A percentile compares a stretch with the other conserved stretches of the same genome.
Evolutionary conservation across 1,284 basidiomycete genomes (phyloP).

Genomic region (Marasmius oreades): DNA sequence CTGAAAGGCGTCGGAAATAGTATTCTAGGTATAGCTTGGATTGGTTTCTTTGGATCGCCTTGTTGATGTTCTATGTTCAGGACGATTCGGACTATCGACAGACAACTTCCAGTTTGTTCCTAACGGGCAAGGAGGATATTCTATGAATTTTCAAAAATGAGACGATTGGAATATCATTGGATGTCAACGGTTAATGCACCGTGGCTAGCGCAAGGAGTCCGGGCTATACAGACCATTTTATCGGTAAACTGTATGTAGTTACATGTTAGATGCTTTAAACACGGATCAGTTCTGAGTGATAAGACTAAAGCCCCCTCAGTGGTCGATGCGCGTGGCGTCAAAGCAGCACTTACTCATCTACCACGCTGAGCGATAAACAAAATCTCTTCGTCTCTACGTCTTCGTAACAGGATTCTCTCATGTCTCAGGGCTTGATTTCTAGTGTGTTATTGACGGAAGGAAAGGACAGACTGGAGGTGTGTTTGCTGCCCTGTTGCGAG

Average conservation of each 20-base stretch:
- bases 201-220: no score
- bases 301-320: no score
- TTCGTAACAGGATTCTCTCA: background rate
- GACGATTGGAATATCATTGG: no score
- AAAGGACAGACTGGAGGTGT: slow-evolving; percentile 1
- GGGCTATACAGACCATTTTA: background rate
- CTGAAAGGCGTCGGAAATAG: slow-evolving; percentile 91
- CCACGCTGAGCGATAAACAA: background rate
- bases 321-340: background rate
- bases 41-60: background rate
- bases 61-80: slow-evolving; percentile 31
- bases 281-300: background rate
- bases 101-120: slow-evolving; percentile 95
- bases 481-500: background rate
- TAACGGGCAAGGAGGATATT: slow-evolving; percentile 91
- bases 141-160: slow-evolving; percentile 72
- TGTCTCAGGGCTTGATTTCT: background rate
- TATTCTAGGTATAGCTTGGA: slow-evolving; percentile 67
- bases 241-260: no score
- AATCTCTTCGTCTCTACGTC: background rate
- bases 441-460: background rate
- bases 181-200: no score
- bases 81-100: slow-evolving; percentile 84
- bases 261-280: background rate
- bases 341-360: no score